Percentiles rank a stretch among this genome's conserved stretches.
Conservation (phyloP, 768 basidiomycete genomes). For the Naganishia randhawae region DNA sequence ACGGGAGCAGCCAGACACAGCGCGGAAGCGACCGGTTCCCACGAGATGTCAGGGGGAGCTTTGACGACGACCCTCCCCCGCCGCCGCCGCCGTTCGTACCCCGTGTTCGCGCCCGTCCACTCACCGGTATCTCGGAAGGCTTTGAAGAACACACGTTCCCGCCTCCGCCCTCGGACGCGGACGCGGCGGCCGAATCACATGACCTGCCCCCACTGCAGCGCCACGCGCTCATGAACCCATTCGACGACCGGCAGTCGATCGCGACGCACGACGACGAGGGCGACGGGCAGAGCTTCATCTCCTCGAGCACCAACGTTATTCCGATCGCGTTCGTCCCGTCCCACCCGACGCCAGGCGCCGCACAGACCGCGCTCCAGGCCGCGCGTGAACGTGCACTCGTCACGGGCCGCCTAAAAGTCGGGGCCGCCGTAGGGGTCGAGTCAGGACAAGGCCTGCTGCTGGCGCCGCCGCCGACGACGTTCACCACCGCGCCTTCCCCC, state of each 20-base stretch:
- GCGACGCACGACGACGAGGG: constrained; percentile 30
- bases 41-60: constrained; percentile 20
- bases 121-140: constrained; percentile 25
- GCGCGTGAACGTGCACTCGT: constrained; percentile 17
- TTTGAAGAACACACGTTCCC: constrained; percentile 9
- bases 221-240: constrained; percentile 37
- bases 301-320: constrained; percentile 39
- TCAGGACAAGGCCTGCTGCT: constrained; percentile 32
- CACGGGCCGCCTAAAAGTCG: constrained; percentile 1
- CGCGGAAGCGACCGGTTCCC: constrained; percentile 26
- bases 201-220: background rate
- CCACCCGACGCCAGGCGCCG: constrained; percentile 26
- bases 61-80: constrained; percentile 12
- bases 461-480: no score
- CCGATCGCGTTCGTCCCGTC: constrained; percentile 48
- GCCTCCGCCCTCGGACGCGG: background rate
- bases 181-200: background rate
- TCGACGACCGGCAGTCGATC: constrained; percentile 43
- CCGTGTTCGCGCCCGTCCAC: background rate
- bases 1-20: no score
- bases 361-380: constrained; percentile 11
- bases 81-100: background rate
- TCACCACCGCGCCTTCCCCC: no score
- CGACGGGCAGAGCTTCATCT: constrained; percentile 31
- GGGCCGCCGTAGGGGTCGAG: background rate